A percentile compares a stretch with the other conserved stretches of the same genome.
Evolutionary conservation across 176 grass and related monocot species (phyloP).

Genomic region (Urochloa ruziziensis): DNA sequence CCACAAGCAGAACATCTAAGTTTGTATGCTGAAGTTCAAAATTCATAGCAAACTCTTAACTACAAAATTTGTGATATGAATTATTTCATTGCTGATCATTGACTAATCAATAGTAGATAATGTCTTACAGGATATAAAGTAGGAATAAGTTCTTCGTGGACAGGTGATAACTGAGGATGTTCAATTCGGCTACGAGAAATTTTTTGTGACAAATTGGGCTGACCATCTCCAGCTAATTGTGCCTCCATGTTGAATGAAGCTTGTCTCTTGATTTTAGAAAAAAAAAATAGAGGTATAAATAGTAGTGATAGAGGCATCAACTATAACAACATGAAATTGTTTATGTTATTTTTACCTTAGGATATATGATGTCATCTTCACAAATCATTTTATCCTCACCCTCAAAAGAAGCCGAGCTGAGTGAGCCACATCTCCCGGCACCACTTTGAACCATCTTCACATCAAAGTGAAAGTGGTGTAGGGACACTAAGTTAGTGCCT

Average conservation of each 20-base stretch:
- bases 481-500: background rate
- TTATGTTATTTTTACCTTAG: constrained; percentile 38
- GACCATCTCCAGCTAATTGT: constrained; percentile 31
- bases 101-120: background rate
- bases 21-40: background rate
- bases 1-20: background rate
- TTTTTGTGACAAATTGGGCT: constrained; percentile 30
- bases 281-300: constrained; percentile 14
- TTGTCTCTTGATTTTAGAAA: constrained; percentile 68
- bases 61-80: background rate
- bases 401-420: constrained; percentile 30
- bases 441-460: constrained; percentile 85
- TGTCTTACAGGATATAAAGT: constrained; percentile 49
- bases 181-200: constrained; percentile 58
- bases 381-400: constrained; percentile 79
- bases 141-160: constrained; percentile 46
- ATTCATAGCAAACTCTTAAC: background rate
- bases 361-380: constrained; percentile 61
- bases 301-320: background rate
- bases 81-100: background rate
- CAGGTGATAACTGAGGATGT: constrained; percentile 67
- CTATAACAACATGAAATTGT: constrained; percentile 5
- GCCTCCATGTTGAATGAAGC: constrained; percentile 41
- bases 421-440: constrained; percentile 59
- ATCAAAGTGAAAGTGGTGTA: constrained; percentile 23